Base-by-base conservation (phyloP, 2,329 filamentous ascomycete genomes). In the Neurospora sp. region DNA sequence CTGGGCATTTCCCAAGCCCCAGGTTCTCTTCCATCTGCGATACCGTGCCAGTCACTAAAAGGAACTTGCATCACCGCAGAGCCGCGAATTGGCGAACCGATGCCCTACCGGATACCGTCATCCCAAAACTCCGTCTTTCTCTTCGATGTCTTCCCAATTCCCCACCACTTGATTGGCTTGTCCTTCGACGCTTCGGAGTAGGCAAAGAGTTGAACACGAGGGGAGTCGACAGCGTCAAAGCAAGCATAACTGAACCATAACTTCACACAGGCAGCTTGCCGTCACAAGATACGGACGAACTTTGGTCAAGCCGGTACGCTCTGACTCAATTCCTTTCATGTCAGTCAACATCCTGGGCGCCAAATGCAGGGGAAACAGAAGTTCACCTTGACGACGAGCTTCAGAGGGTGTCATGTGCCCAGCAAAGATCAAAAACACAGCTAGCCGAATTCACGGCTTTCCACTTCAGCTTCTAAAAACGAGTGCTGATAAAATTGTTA, bases 1-100 rank as follows among this genome's bases (percentile, higher is more conserved):
- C 74, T 75, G 70, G 75, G 74, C 73, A 70, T 46, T 71, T 70
- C 58, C 72, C 73, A 71, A 66, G 62, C 66, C 70, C 73, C 71
- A 68, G 72, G 72, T 71, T 70, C 4, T 33, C n/a, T 33, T 15
- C 33, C 6, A 19, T 23, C 23, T 58, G 46, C 23, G 23, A 58
- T 58, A 58, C 46, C 46, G 6, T 58, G 46, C 40, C 40, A 42
- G 40, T 42, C 15, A n/a, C 40, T 17, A 42, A 42, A n/a, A 28
- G 28, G 28, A 28, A 42, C 40, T 42, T 42, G 40, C 15, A 62
- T 33, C 52, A 62, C 52, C 23, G 23, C 23, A 62, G 52, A 62
- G 52, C 52, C 52, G 52, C 52, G 23, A 62, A 62, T 62, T 62
- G 52, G 52, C 52, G 52, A 62, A 15, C 52, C 1, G 11, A 7